Evolutionary conservation across 164 flowering plant species (phyloP).

Genomic region (Berberis thunbergii): DNA sequence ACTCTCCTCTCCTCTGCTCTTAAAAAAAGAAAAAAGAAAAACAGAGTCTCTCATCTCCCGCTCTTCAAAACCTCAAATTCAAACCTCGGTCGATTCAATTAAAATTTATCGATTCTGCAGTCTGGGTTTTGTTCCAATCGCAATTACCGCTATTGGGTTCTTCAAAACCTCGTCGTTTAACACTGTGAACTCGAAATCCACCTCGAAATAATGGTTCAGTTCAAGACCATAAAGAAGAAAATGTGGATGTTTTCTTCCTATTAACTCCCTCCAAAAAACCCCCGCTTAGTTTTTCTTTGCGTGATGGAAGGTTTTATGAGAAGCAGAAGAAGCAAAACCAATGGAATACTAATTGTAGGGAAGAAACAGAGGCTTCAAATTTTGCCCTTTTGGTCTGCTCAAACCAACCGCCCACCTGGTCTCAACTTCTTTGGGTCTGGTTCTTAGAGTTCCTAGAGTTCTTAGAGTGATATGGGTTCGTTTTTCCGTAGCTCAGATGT

Average conservation of each 20-base stretch:
- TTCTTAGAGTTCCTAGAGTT: too few relatives aligned
- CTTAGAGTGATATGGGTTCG: constrained; percentile 18
- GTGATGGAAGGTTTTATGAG: constrained; percentile 35
- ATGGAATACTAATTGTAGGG: neutral
- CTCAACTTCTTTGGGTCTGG: constrained; percentile 14
- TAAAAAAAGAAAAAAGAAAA: too few relatives aligned
- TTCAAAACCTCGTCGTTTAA: neutral
- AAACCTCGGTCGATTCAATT: too few relatives aligned
- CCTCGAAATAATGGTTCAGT: constrained; percentile 28
- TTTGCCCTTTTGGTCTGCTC: constrained; percentile 64
- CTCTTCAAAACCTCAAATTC: too few relatives aligned
- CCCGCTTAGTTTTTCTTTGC: constrained; percentile 12
- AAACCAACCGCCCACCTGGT: constrained; percentile 80
- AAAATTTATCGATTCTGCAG: neutral
- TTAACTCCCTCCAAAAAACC: neutral
- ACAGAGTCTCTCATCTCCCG: too few relatives aligned
- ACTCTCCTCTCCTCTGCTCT: too few relatives aligned
- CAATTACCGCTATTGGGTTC: constrained; percentile 6
- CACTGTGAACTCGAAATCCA: neutral
- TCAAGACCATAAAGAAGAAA: constrained; percentile 42
- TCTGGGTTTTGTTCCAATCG: neutral
- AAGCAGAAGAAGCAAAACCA: constrained; percentile 11
- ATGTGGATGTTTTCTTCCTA: constrained; percentile 26
- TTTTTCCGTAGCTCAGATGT: constrained; percentile 13
- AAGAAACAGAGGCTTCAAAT: constrained; percentile 27